These are phyloP conservation scores for Mycena sp. DNA, from an alignment of 1,284 basidiomycete species.

Conservation along the genomic window DNA sequence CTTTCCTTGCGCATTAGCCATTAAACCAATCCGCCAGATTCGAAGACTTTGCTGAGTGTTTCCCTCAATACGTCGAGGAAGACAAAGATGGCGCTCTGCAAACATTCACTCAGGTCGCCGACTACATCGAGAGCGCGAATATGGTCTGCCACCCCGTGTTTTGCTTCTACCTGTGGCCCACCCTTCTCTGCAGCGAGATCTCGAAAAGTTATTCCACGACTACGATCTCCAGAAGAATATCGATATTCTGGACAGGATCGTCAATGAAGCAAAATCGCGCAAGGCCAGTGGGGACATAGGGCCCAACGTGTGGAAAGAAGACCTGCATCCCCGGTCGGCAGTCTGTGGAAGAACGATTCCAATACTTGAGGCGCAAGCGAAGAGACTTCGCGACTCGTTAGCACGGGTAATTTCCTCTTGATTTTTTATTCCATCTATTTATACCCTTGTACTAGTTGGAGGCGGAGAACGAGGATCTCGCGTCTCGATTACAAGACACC, in stretches of 20 bases:
- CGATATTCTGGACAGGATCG: slow-evolving; percentile 72
- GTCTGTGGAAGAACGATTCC: slow-evolving; percentile 20
- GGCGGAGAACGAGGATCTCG: slow-evolving; percentile 10
- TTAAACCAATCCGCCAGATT: slow-evolving; percentile 53
- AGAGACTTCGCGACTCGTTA: slow-evolving; percentile 17
- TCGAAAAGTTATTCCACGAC: slow-evolving; percentile 68
- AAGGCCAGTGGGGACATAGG: slow-evolving; percentile 41
- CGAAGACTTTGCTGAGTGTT: slow-evolving; percentile 82
- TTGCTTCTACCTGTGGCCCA: not conserved
- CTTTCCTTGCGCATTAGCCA: not conserved
- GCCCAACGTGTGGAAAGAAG: slow-evolving; percentile 20
- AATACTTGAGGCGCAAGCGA: slow-evolving; percentile 17
- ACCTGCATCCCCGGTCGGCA: slow-evolving; percentile 15
- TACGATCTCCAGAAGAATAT: slow-evolving; percentile 73
- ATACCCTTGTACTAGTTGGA: slow-evolving; percentile 3
- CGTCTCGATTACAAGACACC: slow-evolving; percentile 49
- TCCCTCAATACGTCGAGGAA: slow-evolving; percentile 77
- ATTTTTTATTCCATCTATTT: not conserved
- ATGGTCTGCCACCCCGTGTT: slow-evolving; percentile 51
- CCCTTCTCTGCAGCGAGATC: slow-evolving; percentile 48
- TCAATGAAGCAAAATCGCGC: slow-evolving; percentile 74
- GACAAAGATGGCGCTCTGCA: slow-evolving; percentile 73
- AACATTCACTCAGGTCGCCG: slow-evolving; percentile 72
- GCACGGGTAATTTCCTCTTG: slow-evolving; percentile 5
- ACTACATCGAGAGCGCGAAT: slow-evolving; percentile 73